A percentile compares a stretch with the other conserved stretches of the same genome.
Conservation (phyloP, 129 eudicot species). For the Helianthus annuus region DNA sequence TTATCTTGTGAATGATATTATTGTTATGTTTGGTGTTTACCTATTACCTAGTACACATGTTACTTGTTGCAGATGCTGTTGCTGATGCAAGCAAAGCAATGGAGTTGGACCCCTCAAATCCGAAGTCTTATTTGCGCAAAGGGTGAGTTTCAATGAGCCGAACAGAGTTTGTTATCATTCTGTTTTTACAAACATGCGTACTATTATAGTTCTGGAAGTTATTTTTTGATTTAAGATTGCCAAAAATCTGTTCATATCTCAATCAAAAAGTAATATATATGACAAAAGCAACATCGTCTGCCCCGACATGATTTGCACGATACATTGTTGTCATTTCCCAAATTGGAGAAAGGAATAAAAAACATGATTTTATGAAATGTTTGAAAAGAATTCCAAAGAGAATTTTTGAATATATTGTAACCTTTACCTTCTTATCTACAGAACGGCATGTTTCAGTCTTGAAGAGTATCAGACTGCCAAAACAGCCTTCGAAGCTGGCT, state of each 20-base stretch:
- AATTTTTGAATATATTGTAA: too few species aligned
- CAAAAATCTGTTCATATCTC: too few species aligned
- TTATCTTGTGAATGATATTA: too few species aligned
- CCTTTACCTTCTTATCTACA: conserved; percentile 23
- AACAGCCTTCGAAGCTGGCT: conserved; percentile 80
- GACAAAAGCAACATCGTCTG: background rate
- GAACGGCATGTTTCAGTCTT: conserved; percentile 78
- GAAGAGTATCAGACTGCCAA: conserved; percentile 93
- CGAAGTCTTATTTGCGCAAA: conserved; percentile 81
- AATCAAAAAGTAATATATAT: too few species aligned
- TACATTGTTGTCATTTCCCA: background rate
- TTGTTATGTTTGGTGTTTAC: too few species aligned
- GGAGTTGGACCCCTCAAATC: conserved; percentile 65
- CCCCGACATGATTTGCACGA: background rate
- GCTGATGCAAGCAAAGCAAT: conserved; percentile 92
- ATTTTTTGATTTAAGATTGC: too few species aligned
- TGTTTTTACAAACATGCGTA: too few species aligned
- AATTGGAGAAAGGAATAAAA: background rate
- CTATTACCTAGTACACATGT: background rate
- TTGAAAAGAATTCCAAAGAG: too few species aligned
- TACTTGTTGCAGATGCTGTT: conserved; percentile 70
- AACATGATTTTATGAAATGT: background rate
- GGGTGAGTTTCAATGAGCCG: conserved; percentile 54
- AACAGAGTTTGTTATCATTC: background rate
- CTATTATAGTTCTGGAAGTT: too few species aligned